Evolutionary conservation across 495 filamentous ascomycete species (phyloP).

Genomic region (Viridothelium virens): DNA sequence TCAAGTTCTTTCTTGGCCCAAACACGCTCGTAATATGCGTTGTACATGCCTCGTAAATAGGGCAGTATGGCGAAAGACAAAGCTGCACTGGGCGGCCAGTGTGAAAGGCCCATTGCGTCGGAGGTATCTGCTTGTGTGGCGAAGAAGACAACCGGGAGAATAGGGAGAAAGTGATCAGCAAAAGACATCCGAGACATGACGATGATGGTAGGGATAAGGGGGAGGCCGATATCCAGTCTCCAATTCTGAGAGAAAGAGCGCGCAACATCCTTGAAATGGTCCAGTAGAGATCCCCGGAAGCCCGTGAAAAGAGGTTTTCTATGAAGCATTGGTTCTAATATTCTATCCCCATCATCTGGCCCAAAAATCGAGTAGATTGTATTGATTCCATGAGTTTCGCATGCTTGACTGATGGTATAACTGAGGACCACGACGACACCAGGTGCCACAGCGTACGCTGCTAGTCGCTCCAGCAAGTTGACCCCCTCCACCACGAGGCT

Average conservation of each 20-base stretch:
- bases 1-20: slow-evolving; percentile 55
- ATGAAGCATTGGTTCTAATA: slow-evolving; percentile 34
- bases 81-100: slow-evolving; percentile 71
- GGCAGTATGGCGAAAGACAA: slow-evolving; percentile 63
- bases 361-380: slow-evolving; percentile 59
- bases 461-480: slow-evolving; percentile 47
- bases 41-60: slow-evolving; percentile 59
- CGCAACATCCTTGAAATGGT: slow-evolving; percentile 15
- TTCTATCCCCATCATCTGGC: slow-evolving; percentile 45
- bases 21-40: slow-evolving; percentile 54
- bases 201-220: slow-evolving; percentile 54
- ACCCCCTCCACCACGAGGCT: slow-evolving; percentile 57
- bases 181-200: slow-evolving; percentile 53
- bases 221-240: slow-evolving; percentile 46
- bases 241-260: slow-evolving; percentile 28
- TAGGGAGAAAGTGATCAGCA: slow-evolving; percentile 52
- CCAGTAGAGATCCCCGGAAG: slow-evolving; percentile 14
- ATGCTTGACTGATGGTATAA: slow-evolving; percentile 39
- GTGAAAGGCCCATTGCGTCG: slow-evolving; percentile 39
- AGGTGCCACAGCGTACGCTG: slow-evolving; percentile 50
- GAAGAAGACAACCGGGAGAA: slow-evolving; percentile 57
- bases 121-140: slow-evolving; percentile 35
- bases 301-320: slow-evolving; percentile 15
- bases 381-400: slow-evolving; percentile 51
- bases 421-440: slow-evolving; percentile 32